phyloP scores from a whole-genome alignment of 345 rosid genomes.

The Kernera saxatilis region DNA sequence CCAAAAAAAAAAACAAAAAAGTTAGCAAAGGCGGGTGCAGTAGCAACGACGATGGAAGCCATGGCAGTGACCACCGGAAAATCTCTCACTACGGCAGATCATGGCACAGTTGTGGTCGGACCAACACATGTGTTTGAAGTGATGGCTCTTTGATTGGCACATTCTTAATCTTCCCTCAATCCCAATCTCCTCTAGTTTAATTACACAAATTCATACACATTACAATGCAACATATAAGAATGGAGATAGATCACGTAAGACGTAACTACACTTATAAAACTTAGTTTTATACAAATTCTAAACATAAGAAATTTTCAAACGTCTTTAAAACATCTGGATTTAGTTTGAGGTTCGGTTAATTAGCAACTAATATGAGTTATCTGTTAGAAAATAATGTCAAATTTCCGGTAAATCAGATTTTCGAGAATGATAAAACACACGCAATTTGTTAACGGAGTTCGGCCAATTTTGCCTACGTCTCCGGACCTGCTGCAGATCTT shows the following conservation, averaged over 20 bases:
- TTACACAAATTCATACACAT: neutral
- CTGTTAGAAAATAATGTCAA: too few species aligned
- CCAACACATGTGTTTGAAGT: conserved; percentile 24
- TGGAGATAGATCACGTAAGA: neutral
- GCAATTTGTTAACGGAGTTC: too few species aligned
- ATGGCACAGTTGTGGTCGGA: conserved; percentile 34
- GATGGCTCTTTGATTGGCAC: conserved; percentile 39
- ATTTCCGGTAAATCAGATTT: too few species aligned
- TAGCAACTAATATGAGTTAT: neutral
- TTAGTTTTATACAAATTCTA: neutral
- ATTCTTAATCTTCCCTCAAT: conserved; percentile 34
- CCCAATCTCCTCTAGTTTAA: conserved; percentile 10
- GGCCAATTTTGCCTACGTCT: too few species aligned
- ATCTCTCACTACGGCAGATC: conserved; percentile 32
- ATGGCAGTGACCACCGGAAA: conserved; percentile 34
- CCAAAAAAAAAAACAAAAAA: neutral
- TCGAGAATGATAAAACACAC: too few species aligned
- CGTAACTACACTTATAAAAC: neutral
- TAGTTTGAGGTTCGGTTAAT: neutral
- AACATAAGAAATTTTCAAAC: neutral
- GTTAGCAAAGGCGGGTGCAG: conserved; percentile 32
- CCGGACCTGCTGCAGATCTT: too few species aligned
- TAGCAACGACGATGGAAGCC: conserved; percentile 35
- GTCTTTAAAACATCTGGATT: neutral
- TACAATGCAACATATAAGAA: neutral